Base-by-base conservation (phyloP, 345 rosid species). In the Eutrema heterophyllum region DNA sequence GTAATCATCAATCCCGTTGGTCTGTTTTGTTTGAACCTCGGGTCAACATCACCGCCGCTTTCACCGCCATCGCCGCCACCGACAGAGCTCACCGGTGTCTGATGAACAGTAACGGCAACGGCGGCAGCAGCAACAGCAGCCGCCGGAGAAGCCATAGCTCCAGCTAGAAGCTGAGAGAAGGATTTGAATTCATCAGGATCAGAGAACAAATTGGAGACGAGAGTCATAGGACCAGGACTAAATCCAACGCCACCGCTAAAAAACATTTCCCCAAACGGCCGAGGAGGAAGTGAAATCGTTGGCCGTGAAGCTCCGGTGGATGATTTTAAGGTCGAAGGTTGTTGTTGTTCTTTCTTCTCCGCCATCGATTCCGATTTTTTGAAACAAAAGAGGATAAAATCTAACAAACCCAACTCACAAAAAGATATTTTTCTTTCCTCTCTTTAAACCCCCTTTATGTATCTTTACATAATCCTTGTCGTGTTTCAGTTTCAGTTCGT, bases 161-260 rank as follows among this genome's bases (percentile, higher is more conserved):
- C 89, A n/a, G 92, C 86, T n/a, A 89, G 84, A 8, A 89, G 88
- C 75, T 87, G 93, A 73, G 97, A 90, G 81, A 90, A 90, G 29
- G 97, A 83, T 70, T 82, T 86, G 57, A 73, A 82, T 45, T 85
- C 97, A 12, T 93, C 90, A 76, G 86, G 75, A 57, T 87, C 92
- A 59, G 94, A 65, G 78, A 92, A 90, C 62, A 87, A 52, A 75
- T 71, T 85, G 11, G 98, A 88, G 75, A 92, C 86, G 12, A 92
- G 83, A 60, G 98, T 90, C 92, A 92, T 87, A 14, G 97, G 98
- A 6, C 98, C 93, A 4, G 97, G 98, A 51, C 96, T 93, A 73
- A 88, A 86, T 1, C 94, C 93, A 69, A 80, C 56, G 4, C 84
- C 82, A 60, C 69, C 70, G 68, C 75, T 60, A 72, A 81, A 78